Evolutionary conservation across 805 yeast genomes (phyloP).

Genomic region (Nakazawaea peltata): DNA sequence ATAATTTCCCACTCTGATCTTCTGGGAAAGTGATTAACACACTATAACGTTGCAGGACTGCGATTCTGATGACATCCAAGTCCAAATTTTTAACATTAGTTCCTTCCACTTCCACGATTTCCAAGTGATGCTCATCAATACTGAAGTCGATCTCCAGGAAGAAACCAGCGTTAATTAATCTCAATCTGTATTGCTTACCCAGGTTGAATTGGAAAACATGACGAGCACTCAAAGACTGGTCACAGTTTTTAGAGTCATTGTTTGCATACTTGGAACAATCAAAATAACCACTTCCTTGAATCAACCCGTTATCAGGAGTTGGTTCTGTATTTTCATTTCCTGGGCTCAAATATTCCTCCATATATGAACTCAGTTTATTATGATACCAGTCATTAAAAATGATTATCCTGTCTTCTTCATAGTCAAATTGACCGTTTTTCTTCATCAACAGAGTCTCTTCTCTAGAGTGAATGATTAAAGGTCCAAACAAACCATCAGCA

Average conservation of each 20-base stretch:
- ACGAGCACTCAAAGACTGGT: conserved; percentile 3
- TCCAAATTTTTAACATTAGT: conserved; percentile 36
- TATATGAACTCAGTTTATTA: conserved; percentile 14
- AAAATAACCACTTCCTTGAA: conserved; percentile 15
- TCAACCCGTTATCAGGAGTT: conserved; percentile 17
- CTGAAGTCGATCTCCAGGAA: conserved; percentile 49
- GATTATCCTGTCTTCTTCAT: conserved; percentile 39
- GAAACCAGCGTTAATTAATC: conserved; percentile 49
- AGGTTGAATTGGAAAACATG: conserved; percentile 27
- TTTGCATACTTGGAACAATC: conserved; percentile 12
- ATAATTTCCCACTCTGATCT: conserved; percentile 4
- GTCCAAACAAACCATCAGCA: conserved; percentile 18
- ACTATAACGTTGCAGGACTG: conserved; percentile 17
- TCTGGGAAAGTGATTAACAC: conserved; percentile 12
- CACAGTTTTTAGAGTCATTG: conserved; percentile 9
- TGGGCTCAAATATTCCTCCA: conserved; percentile 13
- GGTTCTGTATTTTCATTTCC: conserved; percentile 18
- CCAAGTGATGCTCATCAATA: conserved; percentile 44
- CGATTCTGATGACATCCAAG: conserved; percentile 12
- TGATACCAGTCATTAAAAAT: conserved; percentile 45
- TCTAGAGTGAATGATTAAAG: conserved; percentile 14
- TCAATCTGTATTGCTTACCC: conserved; percentile 35
- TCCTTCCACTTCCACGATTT: conserved; percentile 55
- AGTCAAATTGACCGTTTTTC: conserved; percentile 18
- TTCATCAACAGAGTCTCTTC: conserved; percentile 14